phyloP scores from a whole-genome alignment of 768 basidiomycete genomes.

The Dioszegia hungarica region DNA sequence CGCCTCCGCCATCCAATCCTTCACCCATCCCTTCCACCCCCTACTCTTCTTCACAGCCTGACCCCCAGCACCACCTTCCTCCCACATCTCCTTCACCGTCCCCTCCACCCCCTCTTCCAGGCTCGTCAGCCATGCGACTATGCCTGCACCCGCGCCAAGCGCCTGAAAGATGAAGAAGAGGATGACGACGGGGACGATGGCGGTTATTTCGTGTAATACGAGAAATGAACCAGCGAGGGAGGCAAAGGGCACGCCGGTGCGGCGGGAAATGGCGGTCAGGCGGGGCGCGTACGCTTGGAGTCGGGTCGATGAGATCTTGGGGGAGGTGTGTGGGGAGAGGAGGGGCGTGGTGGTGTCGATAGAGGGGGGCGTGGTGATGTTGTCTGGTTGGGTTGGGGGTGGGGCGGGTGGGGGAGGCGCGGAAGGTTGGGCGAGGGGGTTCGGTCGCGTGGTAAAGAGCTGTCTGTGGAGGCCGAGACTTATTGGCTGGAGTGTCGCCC shows the following conservation, averaged over 20 bases:
- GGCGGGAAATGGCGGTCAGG: slow-evolving; percentile 60
- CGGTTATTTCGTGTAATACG: slow-evolving; percentile 79
- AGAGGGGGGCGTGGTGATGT: background rate
- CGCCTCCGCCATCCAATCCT: slow-evolving; percentile 71
- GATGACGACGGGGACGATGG: slow-evolving; percentile 67
- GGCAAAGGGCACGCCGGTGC: slow-evolving; percentile 69
- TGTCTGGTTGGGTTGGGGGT: background rate
- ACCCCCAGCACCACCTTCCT: too few relatives aligned
- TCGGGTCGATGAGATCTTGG: slow-evolving; percentile 8
- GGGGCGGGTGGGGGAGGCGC: background rate
- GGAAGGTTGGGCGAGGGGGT: background rate
- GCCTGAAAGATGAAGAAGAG: slow-evolving; percentile 67
- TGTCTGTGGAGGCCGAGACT: too few relatives aligned
- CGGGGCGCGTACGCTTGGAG: slow-evolving; percentile 51
- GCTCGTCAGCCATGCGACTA: slow-evolving; percentile 52
- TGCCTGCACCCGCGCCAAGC: slow-evolving; percentile 64
- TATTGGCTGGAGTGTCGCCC: too few relatives aligned
- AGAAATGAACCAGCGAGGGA: slow-evolving; percentile 74
- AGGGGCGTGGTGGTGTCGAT: background rate
- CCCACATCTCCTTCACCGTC: background rate
- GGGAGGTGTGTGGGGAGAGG: background rate
- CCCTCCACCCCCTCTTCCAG: slow-evolving; percentile 4
- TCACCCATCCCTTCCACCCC: slow-evolving; percentile 49
- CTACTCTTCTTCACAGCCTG: too few relatives aligned
- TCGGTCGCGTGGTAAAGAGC: too few relatives aligned